Conservation (phyloP, 2,329 filamentous ascomycete genomes). For the Pyrenochaeta sp. region DNA sequence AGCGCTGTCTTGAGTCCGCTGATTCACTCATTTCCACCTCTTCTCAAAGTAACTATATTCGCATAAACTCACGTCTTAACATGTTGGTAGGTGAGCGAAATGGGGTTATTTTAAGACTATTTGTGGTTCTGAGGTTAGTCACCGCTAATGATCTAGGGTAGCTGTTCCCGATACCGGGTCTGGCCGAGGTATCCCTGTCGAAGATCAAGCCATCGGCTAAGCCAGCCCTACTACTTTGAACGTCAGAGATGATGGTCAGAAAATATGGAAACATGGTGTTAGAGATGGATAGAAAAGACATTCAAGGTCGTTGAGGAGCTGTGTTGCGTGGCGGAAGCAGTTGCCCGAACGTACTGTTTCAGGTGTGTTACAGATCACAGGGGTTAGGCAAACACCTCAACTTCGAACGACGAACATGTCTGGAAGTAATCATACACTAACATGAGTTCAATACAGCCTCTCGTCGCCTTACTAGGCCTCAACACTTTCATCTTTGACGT, state of each 20-base stretch:
- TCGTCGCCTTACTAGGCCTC: constrained; percentile 13
- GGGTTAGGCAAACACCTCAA: constrained; percentile 13
- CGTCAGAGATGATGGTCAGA: neutral
- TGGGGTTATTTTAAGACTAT: neutral
- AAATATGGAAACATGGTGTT: neutral
- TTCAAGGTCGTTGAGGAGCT: neutral
- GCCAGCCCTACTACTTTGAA: neutral
- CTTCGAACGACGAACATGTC: constrained; percentile 5
- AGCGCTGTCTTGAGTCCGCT: neutral
- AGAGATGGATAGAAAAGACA: neutral
- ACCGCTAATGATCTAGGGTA: neutral
- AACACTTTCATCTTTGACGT: constrained; percentile 4
- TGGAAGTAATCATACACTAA: constrained; percentile 3
- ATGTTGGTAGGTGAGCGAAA: neutral
- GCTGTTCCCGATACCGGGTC: neutral
- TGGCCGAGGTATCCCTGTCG: neutral
- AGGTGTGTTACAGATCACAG: constrained; percentile 27
- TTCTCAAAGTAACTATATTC: neutral
- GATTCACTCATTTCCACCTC: neutral
- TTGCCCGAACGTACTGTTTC: constrained; percentile 20
- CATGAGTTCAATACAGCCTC: constrained; percentile 18
- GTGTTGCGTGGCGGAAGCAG: neutral
- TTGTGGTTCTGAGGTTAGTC: neutral
- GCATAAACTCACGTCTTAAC: neutral
- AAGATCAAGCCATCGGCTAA: neutral